A percentile compares a stretch with the other conserved stretches of the same genome.
Conservation (phyloP, 441 rosid genomes). For the Flueggea neowawraea region DNA sequence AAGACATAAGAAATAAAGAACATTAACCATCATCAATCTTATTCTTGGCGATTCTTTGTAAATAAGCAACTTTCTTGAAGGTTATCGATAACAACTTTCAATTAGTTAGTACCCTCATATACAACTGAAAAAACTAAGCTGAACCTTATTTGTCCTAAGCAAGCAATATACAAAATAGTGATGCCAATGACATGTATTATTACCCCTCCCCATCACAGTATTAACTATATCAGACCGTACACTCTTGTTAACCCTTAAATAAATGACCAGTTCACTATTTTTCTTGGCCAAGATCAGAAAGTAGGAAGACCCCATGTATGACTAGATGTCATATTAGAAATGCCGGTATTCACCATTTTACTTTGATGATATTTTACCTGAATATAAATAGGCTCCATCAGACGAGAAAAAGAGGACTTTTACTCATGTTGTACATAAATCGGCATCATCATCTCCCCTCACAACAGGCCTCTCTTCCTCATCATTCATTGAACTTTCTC, state of each 20-base stretch:
- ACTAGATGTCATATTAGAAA: too few species aligned
- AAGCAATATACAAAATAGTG: not conserved
- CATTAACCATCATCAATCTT: not conserved
- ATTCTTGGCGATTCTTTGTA: not conserved
- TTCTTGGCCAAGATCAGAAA: too few species aligned
- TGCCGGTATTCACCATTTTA: not conserved
- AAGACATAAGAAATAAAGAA: not conserved
- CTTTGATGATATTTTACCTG: conserved; percentile 43
- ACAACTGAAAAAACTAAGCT: not conserved
- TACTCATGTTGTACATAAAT: conserved; percentile 86
- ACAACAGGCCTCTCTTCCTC: conserved; percentile 87
- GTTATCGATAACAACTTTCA: not conserved
- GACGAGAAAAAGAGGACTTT: conserved; percentile 79
- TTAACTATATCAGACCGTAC: too few species aligned
- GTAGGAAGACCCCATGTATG: too few species aligned
- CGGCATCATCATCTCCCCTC: conserved; percentile 91
- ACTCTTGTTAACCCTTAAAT: too few species aligned
- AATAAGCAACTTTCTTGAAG: not conserved
- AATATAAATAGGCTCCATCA: conserved; percentile 90
- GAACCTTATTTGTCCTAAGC: not conserved
- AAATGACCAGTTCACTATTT: too few species aligned
- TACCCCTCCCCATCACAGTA: too few species aligned
- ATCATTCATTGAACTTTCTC: conserved; percentile 24
- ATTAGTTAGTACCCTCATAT: not conserved
- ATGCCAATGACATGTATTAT: not conserved